Evolutionary conservation across 2,329 filamentous ascomycete genomes (phyloP), one percentile per base, ranked within the genome.

Genomic region (Colletotrichum zoysiae): DNA sequence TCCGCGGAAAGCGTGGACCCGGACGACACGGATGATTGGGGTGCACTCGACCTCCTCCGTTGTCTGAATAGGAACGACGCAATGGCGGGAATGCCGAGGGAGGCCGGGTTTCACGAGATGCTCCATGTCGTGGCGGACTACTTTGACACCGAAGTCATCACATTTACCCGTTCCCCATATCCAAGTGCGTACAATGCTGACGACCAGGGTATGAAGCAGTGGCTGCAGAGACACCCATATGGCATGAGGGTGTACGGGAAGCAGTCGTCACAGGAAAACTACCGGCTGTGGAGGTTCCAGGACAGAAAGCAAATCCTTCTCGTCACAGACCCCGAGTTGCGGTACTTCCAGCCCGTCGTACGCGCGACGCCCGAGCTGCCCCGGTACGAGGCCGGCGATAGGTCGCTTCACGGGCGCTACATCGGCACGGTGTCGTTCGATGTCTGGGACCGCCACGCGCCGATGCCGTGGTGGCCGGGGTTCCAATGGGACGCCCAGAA

Each of bases 391-490:
- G 50, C 40, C 18, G 53, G 20, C 23, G 26, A n/a, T 11, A 59
- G 8, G 26, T 40, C 23, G 18, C 7, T 18, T 5, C 20, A 58
- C 16, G 57, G 35, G 38, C 23, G 20, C 33, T 38, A 44, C 35
- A 38, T 70, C 33, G 18, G 35, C 23, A 68, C 68, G 3, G 1
- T 4, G 1, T 12, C 42, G 1, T 71, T 62, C 26, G 51, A 68
- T 5, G 35, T 46, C 1, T 71, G 68, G 68, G 68, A 71, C 3
- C 68, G 68, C 57, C 26, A 56, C 42, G 23, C 26, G 42, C 57
- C 64, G 64, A 68, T 68, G 68, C 64, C 68, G 44, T 71, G 68
- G 68, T 71, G 68, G 68, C 57, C 58, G 1, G 68, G 65, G 26
- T 62, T 26, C 51, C 40, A 46, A 9, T 61, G 51, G 35, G 26